Base-by-base conservation (phyloP, 176 grass and related monocot species). In the Aegilops bicornis region DNA sequence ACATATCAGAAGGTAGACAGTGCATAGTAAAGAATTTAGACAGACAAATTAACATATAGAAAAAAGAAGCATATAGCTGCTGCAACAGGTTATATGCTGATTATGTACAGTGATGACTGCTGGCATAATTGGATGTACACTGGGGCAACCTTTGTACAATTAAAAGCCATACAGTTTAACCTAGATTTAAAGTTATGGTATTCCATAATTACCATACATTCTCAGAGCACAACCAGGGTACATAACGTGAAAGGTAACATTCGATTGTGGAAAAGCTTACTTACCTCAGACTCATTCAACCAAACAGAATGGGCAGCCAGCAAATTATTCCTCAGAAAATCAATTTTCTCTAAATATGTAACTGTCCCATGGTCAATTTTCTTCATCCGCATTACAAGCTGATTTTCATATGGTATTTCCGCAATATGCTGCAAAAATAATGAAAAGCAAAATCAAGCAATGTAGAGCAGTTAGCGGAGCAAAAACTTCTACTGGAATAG, bases 351-450 rank as follows among this genome's bases (percentile, higher is more conserved):
- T 83, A 98, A 87, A 87, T 98, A 98, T 23, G 93, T 98, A 68
- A 95, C 91, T 74, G 96, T 98, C 56, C 93, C 93, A 83, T 98
- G 96, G 87, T 98, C 84, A 75, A 92, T 78, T 85, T 84, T 91
- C 86, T 95, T 98, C 10, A 78, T 90, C 36, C 3, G 91, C 83
- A 69, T 43, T 74, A 98, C 73, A 86, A 93, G 82, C 59, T 95
- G 78, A 91, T 98, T 98, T 91, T 98, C 93, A 63, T 98, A 95
- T 9, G 91, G 93, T 86, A 94, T 98, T 89, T 98, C 96, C 80
- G 93, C 93, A 82, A 98, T 83, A 77, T 98, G 96, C 96, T 98
- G 78, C 6, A 88, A 89, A 88, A 87, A 68, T 9, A 75, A 58
- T 29, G 16, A 72, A 88, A 89, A 62, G 30, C 20, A 47, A 61